Base-by-base conservation (phyloP, 2,329 filamentous ascomycete species). In the Aspergillus pseudoterreus region DNA sequence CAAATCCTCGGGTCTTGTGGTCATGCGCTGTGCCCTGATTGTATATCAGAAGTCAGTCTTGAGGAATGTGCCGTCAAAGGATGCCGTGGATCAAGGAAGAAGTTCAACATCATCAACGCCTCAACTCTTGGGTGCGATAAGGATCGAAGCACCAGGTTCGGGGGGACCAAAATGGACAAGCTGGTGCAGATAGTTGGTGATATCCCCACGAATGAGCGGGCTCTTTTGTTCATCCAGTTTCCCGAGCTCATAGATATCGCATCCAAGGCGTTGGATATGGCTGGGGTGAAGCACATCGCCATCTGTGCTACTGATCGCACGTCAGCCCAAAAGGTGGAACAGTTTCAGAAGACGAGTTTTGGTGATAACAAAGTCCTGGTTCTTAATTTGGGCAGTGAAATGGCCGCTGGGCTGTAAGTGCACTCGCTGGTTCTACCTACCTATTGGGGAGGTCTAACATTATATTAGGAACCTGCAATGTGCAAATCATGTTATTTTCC, bases 401-500 rank as follows among this genome's bases (percentile, higher is more conserved):
- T 80, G 48, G 81, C 84, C 2, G 78, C 84, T 30, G 85, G 85
- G 47, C 66, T 79, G 80, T 82, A 72, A 77, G 78, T 75, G n/a
- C 6, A 14, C 33, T 15, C 17, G 21, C 35, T 11, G 10, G 38
- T n/a, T 49, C 45, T 32, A 9, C 39, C 19, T 19, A 19, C 19
- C n/a, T n/a, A n/a, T 43, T 6, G 4, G 27, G 10, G 6, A 30
- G 27, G 27, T 3, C 8, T 38, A 38, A 38, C 35, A n/a, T 38
- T 6, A 2, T 4, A n/a, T 32, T 52, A 82, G 79, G 9, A 87
- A 88, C 56, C 67, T 88, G 1, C 80, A 82, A 43, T 77, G 76
- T 36, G 83, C 83, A 0, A 86, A 85, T 54, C 82, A 87, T 51
- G 71, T 87, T 33, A 76, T 88, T 30, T 87, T 88, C 63, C 64